Percentiles rank a stretch among this genome's conserved stretches.
Conservation (phyloP, 2,329 filamentous ascomycete genomes). For the Fusarium mangiferae region DNA sequence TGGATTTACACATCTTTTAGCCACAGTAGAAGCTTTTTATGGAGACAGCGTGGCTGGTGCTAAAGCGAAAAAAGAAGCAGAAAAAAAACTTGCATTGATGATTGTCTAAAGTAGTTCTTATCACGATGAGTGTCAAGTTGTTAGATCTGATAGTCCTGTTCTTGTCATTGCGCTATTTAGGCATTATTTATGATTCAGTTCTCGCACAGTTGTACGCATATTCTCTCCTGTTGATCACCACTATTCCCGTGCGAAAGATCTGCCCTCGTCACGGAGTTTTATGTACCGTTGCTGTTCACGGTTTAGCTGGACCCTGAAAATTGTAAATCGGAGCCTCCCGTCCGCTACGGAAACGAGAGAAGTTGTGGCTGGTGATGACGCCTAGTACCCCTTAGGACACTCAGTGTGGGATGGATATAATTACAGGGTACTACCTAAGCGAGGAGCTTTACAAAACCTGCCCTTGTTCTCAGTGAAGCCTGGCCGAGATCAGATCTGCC, state of each 20-base stretch:
- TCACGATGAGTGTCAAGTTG: not conserved
- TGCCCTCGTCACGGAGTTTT: not conserved
- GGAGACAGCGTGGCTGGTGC: slow-evolving; percentile 14
- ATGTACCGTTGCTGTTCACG: slow-evolving; percentile 1
- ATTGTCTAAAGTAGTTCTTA: not conserved
- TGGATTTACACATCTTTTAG: slow-evolving; percentile 35
- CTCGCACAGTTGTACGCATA: not conserved
- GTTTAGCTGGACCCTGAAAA: slow-evolving; percentile 30
- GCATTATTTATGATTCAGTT: not conserved
- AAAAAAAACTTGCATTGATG: slow-evolving; percentile 3
- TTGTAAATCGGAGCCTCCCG: slow-evolving; percentile 19
- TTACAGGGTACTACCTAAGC: slow-evolving; percentile 12
- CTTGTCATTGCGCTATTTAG: too few species aligned
- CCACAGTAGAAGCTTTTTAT: slow-evolving; percentile 9
- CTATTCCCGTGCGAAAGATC: not conserved
- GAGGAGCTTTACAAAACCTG: slow-evolving; percentile 27
- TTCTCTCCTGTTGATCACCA: not conserved
- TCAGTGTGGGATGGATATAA: slow-evolving; percentile 6
- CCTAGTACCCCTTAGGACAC: not conserved
- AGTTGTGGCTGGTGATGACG: slow-evolving; percentile 29
- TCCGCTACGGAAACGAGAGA: slow-evolving; percentile 1
- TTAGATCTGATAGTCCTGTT: not conserved
- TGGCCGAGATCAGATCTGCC: slow-evolving; percentile 9
- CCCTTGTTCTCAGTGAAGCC: slow-evolving; percentile 3
- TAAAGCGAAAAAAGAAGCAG: not conserved